phyloP scores from a whole-genome alignment of 2,329 filamentous ascomycete species.

The Pestalotiopsis sp. region DNA sequence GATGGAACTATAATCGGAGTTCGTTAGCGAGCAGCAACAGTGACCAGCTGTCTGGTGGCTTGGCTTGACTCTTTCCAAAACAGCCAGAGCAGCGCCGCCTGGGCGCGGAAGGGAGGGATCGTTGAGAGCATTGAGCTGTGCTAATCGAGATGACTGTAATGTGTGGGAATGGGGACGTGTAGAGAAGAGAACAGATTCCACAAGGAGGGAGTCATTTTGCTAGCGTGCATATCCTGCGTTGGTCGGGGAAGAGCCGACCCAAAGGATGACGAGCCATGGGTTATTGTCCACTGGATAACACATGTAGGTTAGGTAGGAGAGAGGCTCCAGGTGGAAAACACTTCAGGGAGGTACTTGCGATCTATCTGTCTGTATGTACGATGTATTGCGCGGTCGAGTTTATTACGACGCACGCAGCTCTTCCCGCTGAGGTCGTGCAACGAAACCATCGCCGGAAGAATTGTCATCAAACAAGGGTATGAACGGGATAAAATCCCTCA shows the following conservation, averaged over 20 bases:
- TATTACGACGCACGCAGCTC: neutral
- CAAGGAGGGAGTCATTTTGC: neutral
- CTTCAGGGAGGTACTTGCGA: neutral
- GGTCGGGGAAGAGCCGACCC: neutral
- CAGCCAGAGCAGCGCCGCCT: no score
- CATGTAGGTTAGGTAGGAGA: neutral
- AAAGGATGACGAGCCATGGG: neutral
- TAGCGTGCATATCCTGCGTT: neutral
- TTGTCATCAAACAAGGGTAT: neutral
- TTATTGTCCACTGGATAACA: neutral
- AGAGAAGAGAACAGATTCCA: neutral
- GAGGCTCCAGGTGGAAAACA: neutral
- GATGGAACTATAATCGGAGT: no score
- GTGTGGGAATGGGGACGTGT: neutral
- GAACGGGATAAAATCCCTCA: conserved; percentile 4
- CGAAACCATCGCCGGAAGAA: neutral
- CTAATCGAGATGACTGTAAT: neutral
- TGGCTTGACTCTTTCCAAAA: no score
- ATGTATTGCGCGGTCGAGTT: no score
- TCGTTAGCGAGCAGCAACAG: no score
- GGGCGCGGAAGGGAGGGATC: no score
- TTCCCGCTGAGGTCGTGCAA: neutral
- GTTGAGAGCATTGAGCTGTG: neutral
- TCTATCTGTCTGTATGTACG: neutral
- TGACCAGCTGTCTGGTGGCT: no score